Evolutionary conservation across 1,139 yeast species (phyloP).

Genomic region (Magnusiomyces paraingens): DNA sequence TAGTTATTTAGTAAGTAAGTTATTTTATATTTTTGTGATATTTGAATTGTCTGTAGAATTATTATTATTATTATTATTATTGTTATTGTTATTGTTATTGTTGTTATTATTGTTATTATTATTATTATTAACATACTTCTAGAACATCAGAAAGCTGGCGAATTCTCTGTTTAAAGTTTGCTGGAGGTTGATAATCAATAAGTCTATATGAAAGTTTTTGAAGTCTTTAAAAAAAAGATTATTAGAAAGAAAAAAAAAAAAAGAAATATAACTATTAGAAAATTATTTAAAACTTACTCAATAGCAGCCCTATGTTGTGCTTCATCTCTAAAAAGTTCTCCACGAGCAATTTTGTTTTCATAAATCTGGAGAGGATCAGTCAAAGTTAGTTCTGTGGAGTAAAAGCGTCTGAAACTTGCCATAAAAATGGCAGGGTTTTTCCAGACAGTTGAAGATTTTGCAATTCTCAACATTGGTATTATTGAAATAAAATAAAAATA

Average conservation of each 20-base stretch:
- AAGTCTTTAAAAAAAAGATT: constrained; percentile 28
- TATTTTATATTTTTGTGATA: constrained; percentile 11
- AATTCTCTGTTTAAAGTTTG: constrained; percentile 43
- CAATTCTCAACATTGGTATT: neutral
- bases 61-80: too few relatives aligned
- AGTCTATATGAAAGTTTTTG: constrained; percentile 56
- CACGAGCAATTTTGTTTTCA: constrained; percentile 47
- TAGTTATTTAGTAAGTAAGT: constrained; percentile 5
- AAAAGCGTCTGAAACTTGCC: neutral
- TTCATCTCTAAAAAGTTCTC: constrained; percentile 48
- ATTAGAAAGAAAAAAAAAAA: too few relatives aligned
- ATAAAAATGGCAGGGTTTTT: too few relatives aligned
- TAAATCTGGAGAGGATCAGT: constrained; percentile 63
- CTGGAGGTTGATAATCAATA: constrained; percentile 54
- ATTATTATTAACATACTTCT: constrained; percentile 18
- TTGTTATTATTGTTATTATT: too few relatives aligned
- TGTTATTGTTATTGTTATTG: too few relatives aligned
- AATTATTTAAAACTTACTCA: constrained; percentile 31
- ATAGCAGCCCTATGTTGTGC: constrained; percentile 57
- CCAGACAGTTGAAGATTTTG: neutral
- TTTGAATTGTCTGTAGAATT: neutral
- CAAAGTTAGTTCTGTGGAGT: constrained; percentile 33
- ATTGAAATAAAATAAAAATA: neutral
- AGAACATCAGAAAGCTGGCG: constrained; percentile 25
- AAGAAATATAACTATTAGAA: too few relatives aligned